phyloP scores from a whole-genome alignment of 164 flowering plant genomes.

The Aristolochia contorta region DNA sequence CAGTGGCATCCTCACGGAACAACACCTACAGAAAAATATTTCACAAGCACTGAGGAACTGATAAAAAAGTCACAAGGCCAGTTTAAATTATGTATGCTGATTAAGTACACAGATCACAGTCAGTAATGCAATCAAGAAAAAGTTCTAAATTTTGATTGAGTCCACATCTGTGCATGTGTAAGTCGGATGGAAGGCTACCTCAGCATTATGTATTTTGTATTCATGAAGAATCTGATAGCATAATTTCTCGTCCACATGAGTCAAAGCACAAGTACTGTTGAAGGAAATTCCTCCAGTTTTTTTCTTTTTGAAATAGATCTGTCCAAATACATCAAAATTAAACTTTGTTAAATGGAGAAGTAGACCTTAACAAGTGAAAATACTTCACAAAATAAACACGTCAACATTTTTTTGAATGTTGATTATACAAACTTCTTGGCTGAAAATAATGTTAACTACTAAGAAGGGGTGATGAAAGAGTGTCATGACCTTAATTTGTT shows the following conservation, averaged over 20 bases:
- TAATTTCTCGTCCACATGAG: slow-evolving; percentile 96
- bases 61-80: too few species aligned
- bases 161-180: too few species aligned
- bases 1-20: slow-evolving; percentile 98
- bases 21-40: slow-evolving; percentile 38
- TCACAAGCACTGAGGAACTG: too few species aligned
- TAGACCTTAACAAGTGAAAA: background rate
- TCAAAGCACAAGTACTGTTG: slow-evolving; percentile 64
- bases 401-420: too few species aligned
- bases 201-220: slow-evolving; percentile 98
- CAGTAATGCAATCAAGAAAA: too few species aligned
- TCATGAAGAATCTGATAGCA: slow-evolving; percentile 97
- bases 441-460: too few species aligned
- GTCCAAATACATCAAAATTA: slow-evolving; percentile 9
- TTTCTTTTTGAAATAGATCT: slow-evolving; percentile 98
- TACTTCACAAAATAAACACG: background rate
- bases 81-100: too few species aligned
- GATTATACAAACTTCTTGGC: too few species aligned
- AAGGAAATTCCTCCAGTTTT: slow-evolving; percentile 98
- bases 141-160: too few species aligned
- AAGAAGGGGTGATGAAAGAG: too few species aligned
- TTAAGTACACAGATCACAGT: too few species aligned
- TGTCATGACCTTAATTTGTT: too few species aligned
- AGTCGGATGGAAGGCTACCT: slow-evolving; percentile 39
- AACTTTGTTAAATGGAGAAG: background rate